Base-by-base conservation (phyloP, 1,139 yeast genomes). In the Protomyces inouyei region DNA sequence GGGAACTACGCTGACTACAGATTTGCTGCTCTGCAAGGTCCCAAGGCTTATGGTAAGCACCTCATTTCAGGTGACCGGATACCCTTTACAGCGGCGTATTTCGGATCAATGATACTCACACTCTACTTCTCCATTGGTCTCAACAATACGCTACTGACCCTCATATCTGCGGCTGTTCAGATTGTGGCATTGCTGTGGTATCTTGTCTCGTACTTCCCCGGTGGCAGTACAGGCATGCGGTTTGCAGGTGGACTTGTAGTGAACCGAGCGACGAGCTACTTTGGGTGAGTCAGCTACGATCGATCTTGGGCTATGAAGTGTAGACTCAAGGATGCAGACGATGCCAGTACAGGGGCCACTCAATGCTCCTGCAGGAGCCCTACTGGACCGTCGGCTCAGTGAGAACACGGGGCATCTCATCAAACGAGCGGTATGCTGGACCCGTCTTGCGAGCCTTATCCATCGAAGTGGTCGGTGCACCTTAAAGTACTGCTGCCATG, bases 1-100 rank as follows among this genome's bases (percentile, higher is more conserved):
- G 23, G 2, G 12, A 14, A 8, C 12, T 14, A 14, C 54, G 5
- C 5, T 12, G 8, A 51, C 36, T 4, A 12, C 3, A 35, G 57
- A 53, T 93, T 93, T 76, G 98, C 97, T 0, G 84, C 90, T 10
- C 76, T 93, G 38, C 97, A 92, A 76, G 98, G 98, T 0, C 98
- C 98, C 0, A 80, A 85, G 38, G 86, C 87, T 53, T 93, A 91
- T 73, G 70, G 84, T 61, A 77, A 80, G 64, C 98, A 93, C 74
- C 80, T 93, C 69, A 74, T 88, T 6, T 87, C 96, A 2, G 82
- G 84, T 54, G 87, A 85, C 64, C 80, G 98, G 68, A 78, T 92
- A 54, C 85, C 91, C 56, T 93, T 93, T 74, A 86, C 97, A 0
- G 73, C 82, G 5, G 84, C 92, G 43, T 93, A 90, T 75, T 87